phyloP scores from a whole-genome alignment of 495 filamentous ascomycete genomes.

The Neurospora hispaniola region DNA sequence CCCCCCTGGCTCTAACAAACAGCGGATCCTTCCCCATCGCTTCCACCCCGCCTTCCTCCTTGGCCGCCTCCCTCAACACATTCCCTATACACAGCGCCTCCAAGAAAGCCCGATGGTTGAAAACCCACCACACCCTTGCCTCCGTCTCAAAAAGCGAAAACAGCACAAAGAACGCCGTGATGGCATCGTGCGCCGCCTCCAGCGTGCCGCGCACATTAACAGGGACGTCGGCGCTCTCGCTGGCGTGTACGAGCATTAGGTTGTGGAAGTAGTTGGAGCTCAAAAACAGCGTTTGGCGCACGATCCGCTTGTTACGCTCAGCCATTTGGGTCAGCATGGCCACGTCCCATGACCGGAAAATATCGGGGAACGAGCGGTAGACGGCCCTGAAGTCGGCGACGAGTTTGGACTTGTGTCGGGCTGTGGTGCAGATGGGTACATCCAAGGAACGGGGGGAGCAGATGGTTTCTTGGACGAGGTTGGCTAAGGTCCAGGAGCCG shows the following conservation, averaged over 20 bases:
- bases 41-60: constrained; percentile 23
- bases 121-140: constrained; percentile 67
- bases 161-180: constrained; percentile 54
- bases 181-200: constrained; percentile 55
- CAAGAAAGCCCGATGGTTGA: constrained; percentile 61
- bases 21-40: constrained; percentile 37
- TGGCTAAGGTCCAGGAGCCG: constrained; percentile 61
- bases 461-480: constrained; percentile 58
- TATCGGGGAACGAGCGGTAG: constrained; percentile 51
- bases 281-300: constrained; percentile 58
- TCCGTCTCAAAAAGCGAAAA: constrained; percentile 51
- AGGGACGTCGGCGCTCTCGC: constrained; percentile 47
- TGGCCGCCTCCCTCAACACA: constrained; percentile 12
- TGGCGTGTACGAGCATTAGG: constrained; percentile 56
- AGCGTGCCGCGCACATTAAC: constrained; percentile 56
- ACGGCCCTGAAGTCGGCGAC: constrained; percentile 50
- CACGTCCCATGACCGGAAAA: constrained; percentile 51
- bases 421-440: constrained; percentile 49
- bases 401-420: constrained; percentile 49
- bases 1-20: constrained; percentile 42
- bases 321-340: constrained; percentile 39
- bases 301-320: constrained; percentile 43
- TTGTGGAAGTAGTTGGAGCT: constrained; percentile 65
- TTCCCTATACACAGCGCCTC: constrained; percentile 48
- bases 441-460: constrained; percentile 56